A percentile compares a stretch with the other conserved stretches of the same genome.
Evolutionary conservation across 2,329 filamentous ascomycete species (phyloP).

Genomic region (Graphium sp.): DNA sequence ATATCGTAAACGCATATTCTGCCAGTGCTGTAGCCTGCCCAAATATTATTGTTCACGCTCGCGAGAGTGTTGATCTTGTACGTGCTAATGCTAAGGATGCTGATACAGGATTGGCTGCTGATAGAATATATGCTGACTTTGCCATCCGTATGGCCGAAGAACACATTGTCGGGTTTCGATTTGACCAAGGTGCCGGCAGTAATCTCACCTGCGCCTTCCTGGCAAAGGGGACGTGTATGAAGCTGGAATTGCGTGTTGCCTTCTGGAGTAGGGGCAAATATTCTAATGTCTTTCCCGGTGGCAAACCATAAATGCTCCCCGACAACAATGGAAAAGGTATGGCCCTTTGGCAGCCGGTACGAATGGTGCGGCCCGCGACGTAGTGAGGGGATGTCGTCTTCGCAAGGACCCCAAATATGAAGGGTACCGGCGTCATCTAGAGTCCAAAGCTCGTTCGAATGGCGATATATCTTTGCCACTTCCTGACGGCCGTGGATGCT

Average conservation of each 20-base stretch:
- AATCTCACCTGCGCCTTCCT: conserved; percentile 67
- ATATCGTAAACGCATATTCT: conserved; percentile 90
- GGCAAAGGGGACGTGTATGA: conserved; percentile 50
- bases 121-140: conserved; percentile 89
- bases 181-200: conserved; percentile 66
- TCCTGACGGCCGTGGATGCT: conserved; percentile 64
- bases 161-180: conserved; percentile 62
- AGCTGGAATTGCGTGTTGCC: conserved; percentile 60
- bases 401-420: conserved; percentile 71
- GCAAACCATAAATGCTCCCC: conserved; percentile 78
- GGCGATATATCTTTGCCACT: conserved; percentile 70
- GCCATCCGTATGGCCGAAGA: conserved; percentile 83
- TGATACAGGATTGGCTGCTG: conserved; percentile 59
- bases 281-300: conserved; percentile 67
- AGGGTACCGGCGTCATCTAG: conserved; percentile 79
- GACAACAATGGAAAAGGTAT: conserved; percentile 80
- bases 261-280: conserved; percentile 60
- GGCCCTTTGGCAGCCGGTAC: conserved; percentile 63
- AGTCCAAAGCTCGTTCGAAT: conserved; percentile 84
- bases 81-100: conserved; percentile 68
- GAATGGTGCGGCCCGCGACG: conserved; percentile 53
- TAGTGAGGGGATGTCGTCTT: conserved; percentile 55
- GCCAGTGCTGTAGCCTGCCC: conserved; percentile 90
- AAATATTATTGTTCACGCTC: conserved; percentile 67
- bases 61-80: conserved; percentile 89